Evolutionary conservation across 2,329 filamentous ascomycete species (phyloP).

Genomic region (Colletotrichum musicola): DNA sequence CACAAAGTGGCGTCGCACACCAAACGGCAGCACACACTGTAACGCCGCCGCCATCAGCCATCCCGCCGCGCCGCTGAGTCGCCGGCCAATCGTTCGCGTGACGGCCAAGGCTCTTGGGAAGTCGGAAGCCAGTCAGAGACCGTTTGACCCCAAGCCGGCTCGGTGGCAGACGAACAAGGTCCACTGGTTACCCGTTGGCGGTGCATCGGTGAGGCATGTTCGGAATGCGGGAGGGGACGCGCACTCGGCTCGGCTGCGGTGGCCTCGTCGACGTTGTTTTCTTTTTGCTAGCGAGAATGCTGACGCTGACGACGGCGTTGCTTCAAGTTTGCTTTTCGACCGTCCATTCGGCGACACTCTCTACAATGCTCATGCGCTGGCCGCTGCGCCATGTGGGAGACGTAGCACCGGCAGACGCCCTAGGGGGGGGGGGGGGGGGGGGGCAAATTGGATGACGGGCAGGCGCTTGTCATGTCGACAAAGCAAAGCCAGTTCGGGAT

Average conservation of each 20-base stretch:
- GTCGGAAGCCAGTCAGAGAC: constrained; percentile 28
- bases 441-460: too few relatives aligned
- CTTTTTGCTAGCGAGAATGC: background rate
- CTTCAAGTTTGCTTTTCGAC: background rate
- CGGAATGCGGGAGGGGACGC: constrained; percentile 25
- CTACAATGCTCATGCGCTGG: too few relatives aligned
- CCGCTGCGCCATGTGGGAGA: background rate
- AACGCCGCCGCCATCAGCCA: background rate
- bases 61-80: background rate
- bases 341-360: background rate
- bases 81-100: background rate
- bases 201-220: constrained; percentile 11
- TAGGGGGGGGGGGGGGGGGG: too few relatives aligned
- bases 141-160: background rate
- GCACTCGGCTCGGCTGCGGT: background rate
- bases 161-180: background rate
- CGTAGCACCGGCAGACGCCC: constrained; percentile 4
- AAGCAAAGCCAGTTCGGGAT: too few relatives aligned
- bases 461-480: too few relatives aligned
- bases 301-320: background rate
- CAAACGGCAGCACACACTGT: background rate
- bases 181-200: background rate
- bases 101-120: constrained; percentile 22
- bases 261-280: background rate
- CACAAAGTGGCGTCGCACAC: background rate